These are phyloP conservation scores for Candida berthetii DNA, from an alignment of 805 yeast species.

Conservation along the genomic window DNA sequence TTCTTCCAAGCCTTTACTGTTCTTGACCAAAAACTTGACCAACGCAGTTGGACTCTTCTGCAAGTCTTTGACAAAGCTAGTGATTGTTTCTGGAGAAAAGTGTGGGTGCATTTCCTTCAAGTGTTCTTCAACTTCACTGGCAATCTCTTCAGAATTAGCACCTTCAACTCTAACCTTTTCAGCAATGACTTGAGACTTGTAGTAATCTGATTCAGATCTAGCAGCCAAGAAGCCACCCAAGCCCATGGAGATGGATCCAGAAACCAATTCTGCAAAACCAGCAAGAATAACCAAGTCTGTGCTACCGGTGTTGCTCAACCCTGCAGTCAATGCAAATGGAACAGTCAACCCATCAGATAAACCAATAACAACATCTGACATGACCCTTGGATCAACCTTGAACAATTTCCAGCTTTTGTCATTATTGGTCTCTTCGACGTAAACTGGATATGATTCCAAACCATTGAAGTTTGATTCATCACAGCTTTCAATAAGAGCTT, in stretches of 20 bases:
- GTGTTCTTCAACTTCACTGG: conserved; percentile 76
- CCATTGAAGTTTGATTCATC: too few relatives aligned
- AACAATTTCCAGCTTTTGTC: too few relatives aligned
- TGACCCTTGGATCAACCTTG: conserved; percentile 91
- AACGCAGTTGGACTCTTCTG: conserved; percentile 70
- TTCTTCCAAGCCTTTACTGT: conserved; percentile 90
- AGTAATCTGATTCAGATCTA: conserved; percentile 75
- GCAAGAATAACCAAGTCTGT: conserved; percentile 90
- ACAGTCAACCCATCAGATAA: conserved; percentile 94
- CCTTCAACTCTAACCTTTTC: conserved; percentile 66
- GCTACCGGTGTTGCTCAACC: conserved; percentile 85
- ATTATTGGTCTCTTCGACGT: too few relatives aligned
- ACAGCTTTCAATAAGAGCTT: too few relatives aligned
- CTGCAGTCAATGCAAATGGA: conserved; percentile 97
- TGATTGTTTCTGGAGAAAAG: conserved; percentile 63
- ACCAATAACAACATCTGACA: conserved; percentile 91
- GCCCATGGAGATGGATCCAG: conserved; percentile 98
- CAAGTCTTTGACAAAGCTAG: conserved; percentile 69
- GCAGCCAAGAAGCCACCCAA: conserved; percentile 97
- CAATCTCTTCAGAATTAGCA: conserved; percentile 58
- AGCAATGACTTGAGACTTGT: conserved; percentile 60
- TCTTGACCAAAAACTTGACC: conserved; percentile 81
- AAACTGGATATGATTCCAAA: too few relatives aligned
- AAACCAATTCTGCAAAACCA: conserved; percentile 94
- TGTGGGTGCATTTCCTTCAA: conserved; percentile 58